A percentile compares a stretch with the other conserved stretches of the same genome.
phyloP scores from a whole-genome alignment of 116 monocot species.

The Phalaenopsis hybrid region DNA sequence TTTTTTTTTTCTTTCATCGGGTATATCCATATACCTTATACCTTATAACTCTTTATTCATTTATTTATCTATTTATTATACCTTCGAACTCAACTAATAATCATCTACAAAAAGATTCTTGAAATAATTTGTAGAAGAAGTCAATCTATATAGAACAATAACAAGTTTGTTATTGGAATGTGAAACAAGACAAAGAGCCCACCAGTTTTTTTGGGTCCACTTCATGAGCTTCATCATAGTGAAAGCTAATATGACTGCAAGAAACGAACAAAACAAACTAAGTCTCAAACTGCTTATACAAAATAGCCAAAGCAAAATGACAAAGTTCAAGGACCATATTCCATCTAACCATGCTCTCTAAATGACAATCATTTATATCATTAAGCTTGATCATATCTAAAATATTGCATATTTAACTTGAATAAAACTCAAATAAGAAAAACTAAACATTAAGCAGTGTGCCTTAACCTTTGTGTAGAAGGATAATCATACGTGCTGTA shows the following conservation, averaged over 20 bases:
- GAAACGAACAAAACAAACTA: constrained; percentile 4
- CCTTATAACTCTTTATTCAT: too few species aligned
- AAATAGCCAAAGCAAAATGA: neutral
- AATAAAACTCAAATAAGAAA: constrained; percentile 15
- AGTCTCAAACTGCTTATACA: neutral
- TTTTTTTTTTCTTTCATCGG: too few species aligned
- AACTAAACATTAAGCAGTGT: constrained; percentile 54
- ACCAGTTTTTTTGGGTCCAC: constrained; percentile 24
- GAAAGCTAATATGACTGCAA: constrained; percentile 39
- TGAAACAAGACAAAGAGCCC: neutral
- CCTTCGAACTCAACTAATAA: neutral
- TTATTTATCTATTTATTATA: neutral
- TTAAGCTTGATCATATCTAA: neutral
- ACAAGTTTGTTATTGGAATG: neutral
- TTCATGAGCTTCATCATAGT: constrained; percentile 24
- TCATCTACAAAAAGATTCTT: neutral
- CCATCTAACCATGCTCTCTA: neutral
- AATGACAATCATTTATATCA: neutral
- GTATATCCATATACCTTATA: too few species aligned
- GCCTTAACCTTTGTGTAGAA: constrained; percentile 86
- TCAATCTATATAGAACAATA: neutral
- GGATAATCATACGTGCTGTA: constrained; percentile 67
- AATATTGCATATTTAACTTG: neutral
- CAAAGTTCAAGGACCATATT: neutral
- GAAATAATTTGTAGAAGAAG: neutral